Conservation (phyloP, 164 flowering plant genomes). For the Umbellularia californica region DNA sequence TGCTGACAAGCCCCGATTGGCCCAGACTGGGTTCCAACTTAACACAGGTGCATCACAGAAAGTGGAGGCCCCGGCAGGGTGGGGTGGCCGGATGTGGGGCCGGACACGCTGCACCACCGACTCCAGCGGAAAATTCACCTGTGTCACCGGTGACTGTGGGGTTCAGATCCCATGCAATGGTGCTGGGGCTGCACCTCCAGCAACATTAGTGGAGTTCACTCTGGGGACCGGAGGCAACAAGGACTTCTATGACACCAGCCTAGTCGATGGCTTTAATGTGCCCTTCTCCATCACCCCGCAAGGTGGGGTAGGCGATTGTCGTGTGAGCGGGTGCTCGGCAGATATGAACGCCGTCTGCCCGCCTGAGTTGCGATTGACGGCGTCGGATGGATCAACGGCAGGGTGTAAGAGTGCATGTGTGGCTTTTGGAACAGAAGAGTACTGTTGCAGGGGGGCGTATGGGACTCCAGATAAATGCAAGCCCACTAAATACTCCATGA, state of each 20-base stretch:
- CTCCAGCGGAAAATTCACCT: slow-evolving; percentile 18
- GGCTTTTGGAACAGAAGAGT: slow-evolving; percentile 14
- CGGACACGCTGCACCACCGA: slow-evolving; percentile 24
- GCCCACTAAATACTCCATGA: slow-evolving; percentile 22
- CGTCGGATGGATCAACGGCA: slow-evolving; percentile 3
- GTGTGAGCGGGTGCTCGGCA: slow-evolving; percentile 53
- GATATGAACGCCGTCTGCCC: slow-evolving; percentile 74
- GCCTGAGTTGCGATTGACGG: slow-evolving; percentile 6
- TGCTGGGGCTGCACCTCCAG: slow-evolving; percentile 48
- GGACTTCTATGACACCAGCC: slow-evolving; percentile 82
- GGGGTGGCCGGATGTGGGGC: slow-evolving; percentile 43
- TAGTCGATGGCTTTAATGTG: slow-evolving; percentile 77
- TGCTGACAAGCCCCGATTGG: slow-evolving; percentile 7
- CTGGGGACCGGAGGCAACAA: slow-evolving; percentile 29
- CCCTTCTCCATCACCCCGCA: slow-evolving; percentile 29
- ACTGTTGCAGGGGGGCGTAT: slow-evolving; percentile 22
- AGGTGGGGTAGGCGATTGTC: slow-evolving; percentile 67
- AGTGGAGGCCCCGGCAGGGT: slow-evolving; percentile 11
- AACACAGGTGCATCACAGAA: slow-evolving; percentile 7
- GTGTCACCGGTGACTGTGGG: slow-evolving; percentile 51
- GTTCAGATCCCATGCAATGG: slow-evolving; percentile 50
- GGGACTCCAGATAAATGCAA: slow-evolving; percentile 12
- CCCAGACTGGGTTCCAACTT: slow-evolving; percentile 26
- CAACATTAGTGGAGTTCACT: slow-evolving; percentile 64
- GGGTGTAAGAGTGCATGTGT: slow-evolving; percentile 27